Base-by-base conservation (phyloP, 2,329 filamentous ascomycete genomes). In the Penicillium sp. region DNA sequence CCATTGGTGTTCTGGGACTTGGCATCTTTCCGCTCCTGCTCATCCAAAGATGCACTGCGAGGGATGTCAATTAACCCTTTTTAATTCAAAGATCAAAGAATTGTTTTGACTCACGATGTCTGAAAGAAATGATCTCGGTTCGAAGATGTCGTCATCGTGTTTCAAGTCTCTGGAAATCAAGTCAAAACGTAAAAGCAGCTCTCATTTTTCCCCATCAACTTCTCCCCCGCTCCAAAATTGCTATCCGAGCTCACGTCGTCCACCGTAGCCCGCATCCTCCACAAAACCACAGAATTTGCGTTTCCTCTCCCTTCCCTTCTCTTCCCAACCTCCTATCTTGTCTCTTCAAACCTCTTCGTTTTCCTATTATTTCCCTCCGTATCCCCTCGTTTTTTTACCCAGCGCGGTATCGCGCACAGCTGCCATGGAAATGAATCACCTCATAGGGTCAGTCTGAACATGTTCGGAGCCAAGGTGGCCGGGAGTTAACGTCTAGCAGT, bases 121-220 rank as follows among this genome's bases (percentile, higher is more conserved):
- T 97, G 90, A 72, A 97, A 97, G 80, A 96, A 97, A 71, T 94
- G 86, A 31, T 89, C 87, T 51, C 87, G 83, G 70, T 96, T 85
- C 50, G 84, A 83, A 29, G 89, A 89, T 62, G 86, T 83, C 74
- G 89, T 89, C 80, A 85, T 88, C 19, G 19, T 57, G 17, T 44
- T 8, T 50, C 15, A 25, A 38, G 27, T 60, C 19, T 42, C 49
- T 44, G 19, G 6, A 36, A 31, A 48, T 23, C 5, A n/a, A 25
- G 49, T 48, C 27, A 38, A 47, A 36, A 56, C 41, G 55, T 41
- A 53, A 43, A 53, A 43, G 47, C 42, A 36, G 41, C 39, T 36
- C 39, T 57, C 53, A 49, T 53, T 65, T 47, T 49, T 57, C 58
- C 56, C 51, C 47, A 33, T 42, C 58, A 54, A 48, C 52, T 49